phyloP scores from a whole-genome alignment of 2,329 filamentous ascomycete species.

The Aureobasidium leucospermi region DNA sequence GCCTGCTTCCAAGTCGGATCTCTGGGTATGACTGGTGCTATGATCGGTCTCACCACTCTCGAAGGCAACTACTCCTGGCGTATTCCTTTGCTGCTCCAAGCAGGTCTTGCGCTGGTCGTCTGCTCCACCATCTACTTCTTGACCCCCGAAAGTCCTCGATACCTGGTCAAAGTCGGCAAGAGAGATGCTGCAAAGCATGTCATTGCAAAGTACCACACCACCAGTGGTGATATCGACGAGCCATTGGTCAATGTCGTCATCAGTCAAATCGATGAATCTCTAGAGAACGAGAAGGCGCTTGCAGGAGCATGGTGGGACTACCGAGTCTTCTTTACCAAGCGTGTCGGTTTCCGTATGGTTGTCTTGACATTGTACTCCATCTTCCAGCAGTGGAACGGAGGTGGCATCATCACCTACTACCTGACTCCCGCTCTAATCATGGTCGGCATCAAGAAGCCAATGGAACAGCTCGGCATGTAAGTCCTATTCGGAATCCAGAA shows the following conservation, averaged over 20 bases:
- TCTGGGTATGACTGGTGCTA: conserved; percentile 35
- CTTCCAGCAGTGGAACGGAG: conserved; percentile 43
- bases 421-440: conserved; percentile 34
- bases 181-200: conserved; percentile 17
- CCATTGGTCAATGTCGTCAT: conserved; percentile 37
- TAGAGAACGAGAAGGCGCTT: conserved; percentile 27
- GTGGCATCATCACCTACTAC: conserved; percentile 40
- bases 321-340: conserved; percentile 40
- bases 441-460: conserved; percentile 33
- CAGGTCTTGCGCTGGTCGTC: conserved; percentile 21
- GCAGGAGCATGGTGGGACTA: conserved; percentile 38
- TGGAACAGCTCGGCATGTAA: conserved; percentile 35
- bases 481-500: neutral
- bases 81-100: conserved; percentile 3
- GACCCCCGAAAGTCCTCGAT: conserved; percentile 7
- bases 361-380: conserved; percentile 40
- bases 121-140: conserved; percentile 35
- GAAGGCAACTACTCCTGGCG: conserved; percentile 17
- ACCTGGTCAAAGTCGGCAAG: neutral
- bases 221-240: conserved; percentile 32
- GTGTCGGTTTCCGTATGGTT: conserved; percentile 37
- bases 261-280: conserved; percentile 38
- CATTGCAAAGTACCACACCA: conserved; percentile 37
- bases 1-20: conserved; percentile 42
- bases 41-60: conserved; percentile 36